Evolutionary conservation across 192 early-diverging fungal genomes (phyloP), one percentile per base, ranked within the genome.

Genomic region (Podochytrium sp.): DNA sequence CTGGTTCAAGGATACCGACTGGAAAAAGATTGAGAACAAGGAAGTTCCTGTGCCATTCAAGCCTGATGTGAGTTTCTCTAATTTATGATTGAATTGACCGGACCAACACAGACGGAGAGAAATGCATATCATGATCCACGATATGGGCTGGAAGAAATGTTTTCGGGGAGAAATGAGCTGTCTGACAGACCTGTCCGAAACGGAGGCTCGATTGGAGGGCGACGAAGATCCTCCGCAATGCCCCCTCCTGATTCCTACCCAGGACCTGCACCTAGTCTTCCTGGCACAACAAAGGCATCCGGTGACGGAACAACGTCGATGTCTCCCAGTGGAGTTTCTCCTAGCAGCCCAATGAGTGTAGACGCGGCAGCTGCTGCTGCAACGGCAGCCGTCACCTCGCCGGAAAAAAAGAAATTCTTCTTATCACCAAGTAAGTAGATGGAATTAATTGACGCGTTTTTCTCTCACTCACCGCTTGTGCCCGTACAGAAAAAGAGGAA

Each of bases 1-100:
- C 37, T 96, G 91, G 83, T 94, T 98, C 60, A 76, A 80, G 10
- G 76, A 82, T 40, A 84, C 92, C 47, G 89, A 92, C 38, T 98
- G 96, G 96, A 78, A 82, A n/a, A 79, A 78, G 34, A 80, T 97
- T 33, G 90, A 91, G 35, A 71, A 81, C 18, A 94, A 92, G 79
- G 81, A 91, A 73, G 77, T 89, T 0, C 71, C 74, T 10, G 93
- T 96, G 35, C 93, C 94, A 12, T 98, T 97, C 76, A 78, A 87
- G 10, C 96, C 96, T 52, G 91, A 92, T 80, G 91, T 92, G 85
- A 85, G 84, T 83, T 55, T 66, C 29, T 52, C 30, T n/a, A 23
- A 23, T 47, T 20, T 7, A 65, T 47, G 16, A 47, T n/a, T 4
- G 0, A 65, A 27, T 23, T 65, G 0, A 65, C 37, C 23, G 10